phyloP scores from a whole-genome alignment of 2,329 filamentous ascomycete genomes.

The Alternaria ethzedia region DNA sequence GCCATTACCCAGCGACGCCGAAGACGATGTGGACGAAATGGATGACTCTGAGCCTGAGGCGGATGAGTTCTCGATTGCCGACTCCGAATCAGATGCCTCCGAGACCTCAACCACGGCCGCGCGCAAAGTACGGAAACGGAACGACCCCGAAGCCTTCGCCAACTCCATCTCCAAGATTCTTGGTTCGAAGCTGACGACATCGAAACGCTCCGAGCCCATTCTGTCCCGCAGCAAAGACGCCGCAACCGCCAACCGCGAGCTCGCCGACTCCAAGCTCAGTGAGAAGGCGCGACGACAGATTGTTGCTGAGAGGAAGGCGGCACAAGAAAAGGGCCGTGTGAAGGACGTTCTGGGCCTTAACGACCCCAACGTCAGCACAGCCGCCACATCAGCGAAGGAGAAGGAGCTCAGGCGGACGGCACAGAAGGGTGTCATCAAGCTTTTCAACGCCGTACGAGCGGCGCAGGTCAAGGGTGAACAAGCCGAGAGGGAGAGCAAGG shows the following conservation, averaged over 20 bases:
- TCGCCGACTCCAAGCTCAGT: conserved; percentile 79
- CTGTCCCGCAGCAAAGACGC: conserved; percentile 81
- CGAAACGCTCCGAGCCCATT: conserved; percentile 88
- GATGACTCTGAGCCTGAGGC: conserved; percentile 44
- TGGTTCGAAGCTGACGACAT: conserved; percentile 81
- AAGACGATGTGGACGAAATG: conserved; percentile 9
- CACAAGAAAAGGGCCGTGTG: conserved; percentile 84
- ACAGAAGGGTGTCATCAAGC: conserved; percentile 89
- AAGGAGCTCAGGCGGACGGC: conserved; percentile 83
- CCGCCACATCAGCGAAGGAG: conserved; percentile 71
- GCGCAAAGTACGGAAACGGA: conserved; percentile 75
- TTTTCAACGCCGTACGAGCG: conserved; percentile 94
- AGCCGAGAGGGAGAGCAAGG: conserved; percentile 72
- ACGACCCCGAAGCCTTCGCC: conserved; percentile 89
- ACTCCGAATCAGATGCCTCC: conserved; percentile 41
- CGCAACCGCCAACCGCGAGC: conserved; percentile 72
- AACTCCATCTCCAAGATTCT: conserved; percentile 94
- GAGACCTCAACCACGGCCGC: conserved; percentile 43
- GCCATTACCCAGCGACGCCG: conserved; percentile 32
- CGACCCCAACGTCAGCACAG: conserved; percentile 57
- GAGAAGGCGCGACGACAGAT: conserved; percentile 79
- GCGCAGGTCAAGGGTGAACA: conserved; percentile 89
- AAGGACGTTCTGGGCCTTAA: conserved; percentile 79
- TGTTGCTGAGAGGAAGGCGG: conserved; percentile 78
- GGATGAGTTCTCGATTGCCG: conserved; percentile 43